These are phyloP conservation scores for Tetradesmus obliquus DNA, from an alignment of 139 green algal species.

Conservation along the genomic window DNA sequence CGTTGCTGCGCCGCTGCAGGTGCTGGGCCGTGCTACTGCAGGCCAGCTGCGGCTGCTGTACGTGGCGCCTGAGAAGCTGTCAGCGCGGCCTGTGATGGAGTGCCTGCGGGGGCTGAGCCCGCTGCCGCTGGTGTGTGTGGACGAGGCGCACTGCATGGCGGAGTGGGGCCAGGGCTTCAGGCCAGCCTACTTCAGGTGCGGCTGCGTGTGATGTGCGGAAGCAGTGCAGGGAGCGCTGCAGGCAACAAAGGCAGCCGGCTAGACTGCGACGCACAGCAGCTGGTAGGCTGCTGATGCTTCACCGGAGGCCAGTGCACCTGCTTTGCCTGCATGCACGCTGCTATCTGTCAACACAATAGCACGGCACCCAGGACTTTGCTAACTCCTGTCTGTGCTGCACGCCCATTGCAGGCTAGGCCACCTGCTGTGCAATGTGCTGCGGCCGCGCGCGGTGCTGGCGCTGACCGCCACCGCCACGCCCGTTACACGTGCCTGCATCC, in stretches of 20 bases:
- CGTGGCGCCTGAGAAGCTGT: conserved; percentile 91
- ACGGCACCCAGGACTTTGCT: background rate
- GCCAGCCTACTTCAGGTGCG: conserved; percentile 75
- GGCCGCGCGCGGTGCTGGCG: conserved; percentile 75
- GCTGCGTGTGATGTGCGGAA: background rate
- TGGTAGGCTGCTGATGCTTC: background rate
- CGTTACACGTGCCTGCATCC: conserved; percentile 70
- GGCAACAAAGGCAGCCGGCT: background rate
- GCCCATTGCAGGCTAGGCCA: conserved; percentile 52
- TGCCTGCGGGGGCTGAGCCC: conserved; percentile 62
- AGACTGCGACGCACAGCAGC: background rate
- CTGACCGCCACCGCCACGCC: conserved; percentile 93
- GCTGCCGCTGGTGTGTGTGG: conserved; percentile 77
- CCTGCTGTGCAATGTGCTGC: conserved; percentile 71
- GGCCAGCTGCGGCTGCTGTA: conserved; percentile 84
- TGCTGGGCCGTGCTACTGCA: conserved; percentile 38
- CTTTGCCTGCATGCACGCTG: background rate
- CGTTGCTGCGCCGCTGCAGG: background rate
- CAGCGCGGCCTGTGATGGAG: conserved; percentile 72
- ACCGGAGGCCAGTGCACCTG: background rate
- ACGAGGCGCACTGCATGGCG: conserved; percentile 94
- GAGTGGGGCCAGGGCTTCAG: conserved; percentile 98
- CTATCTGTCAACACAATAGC: background rate
- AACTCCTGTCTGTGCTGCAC: background rate
- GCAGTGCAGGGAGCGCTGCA: background rate